Conservation (phyloP, 2,329 filamentous ascomycete species). For the Exserohilum turcica region DNA sequence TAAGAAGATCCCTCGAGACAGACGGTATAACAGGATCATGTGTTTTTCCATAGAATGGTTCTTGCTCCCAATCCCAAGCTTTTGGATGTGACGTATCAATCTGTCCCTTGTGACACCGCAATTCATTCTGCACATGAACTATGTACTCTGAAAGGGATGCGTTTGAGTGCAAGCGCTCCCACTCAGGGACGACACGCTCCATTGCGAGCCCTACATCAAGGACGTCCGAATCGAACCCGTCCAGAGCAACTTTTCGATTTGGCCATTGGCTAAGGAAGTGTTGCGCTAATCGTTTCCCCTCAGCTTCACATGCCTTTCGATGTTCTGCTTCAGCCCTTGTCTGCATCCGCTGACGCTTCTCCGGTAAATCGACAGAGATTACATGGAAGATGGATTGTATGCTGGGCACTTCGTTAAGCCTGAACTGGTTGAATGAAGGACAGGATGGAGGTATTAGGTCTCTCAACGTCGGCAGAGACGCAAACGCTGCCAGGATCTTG, state of each 20-base stretch:
- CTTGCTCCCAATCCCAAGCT: conserved; percentile 19
- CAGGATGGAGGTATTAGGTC: conserved; percentile 43
- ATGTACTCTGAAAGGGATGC: conserved; percentile 52
- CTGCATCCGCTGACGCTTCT: conserved; percentile 4
- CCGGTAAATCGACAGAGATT: conserved; percentile 28
- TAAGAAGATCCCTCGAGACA: conserved; percentile 16
- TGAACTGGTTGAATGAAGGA: conserved; percentile 38
- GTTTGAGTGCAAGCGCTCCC: conserved; percentile 55
- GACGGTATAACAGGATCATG: conserved; percentile 16
- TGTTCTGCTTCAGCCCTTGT: conserved; percentile 6
- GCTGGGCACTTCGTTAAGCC: conserved; percentile 39
- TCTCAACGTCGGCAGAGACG: conserved; percentile 48
- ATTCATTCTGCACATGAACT: conserved; percentile 48
- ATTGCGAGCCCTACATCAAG: conserved; percentile 50
- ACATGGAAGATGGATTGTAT: conserved; percentile 39
- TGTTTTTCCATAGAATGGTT: conserved; percentile 15
- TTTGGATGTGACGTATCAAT: conserved; percentile 11
- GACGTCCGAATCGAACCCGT: conserved; percentile 30
- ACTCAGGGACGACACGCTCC: conserved; percentile 51
- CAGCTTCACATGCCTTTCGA: conserved; percentile 35
- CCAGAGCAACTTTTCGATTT: conserved; percentile 39
- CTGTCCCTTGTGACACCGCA: conserved; percentile 38
- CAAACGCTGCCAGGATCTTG: conserved; percentile 45
- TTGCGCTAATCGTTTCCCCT: conserved; percentile 46
- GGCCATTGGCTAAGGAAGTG: conserved; percentile 46